Evolutionary conservation across 441 rosid species (phyloP).

Genomic region (Dalechampia spathulata): DNA sequence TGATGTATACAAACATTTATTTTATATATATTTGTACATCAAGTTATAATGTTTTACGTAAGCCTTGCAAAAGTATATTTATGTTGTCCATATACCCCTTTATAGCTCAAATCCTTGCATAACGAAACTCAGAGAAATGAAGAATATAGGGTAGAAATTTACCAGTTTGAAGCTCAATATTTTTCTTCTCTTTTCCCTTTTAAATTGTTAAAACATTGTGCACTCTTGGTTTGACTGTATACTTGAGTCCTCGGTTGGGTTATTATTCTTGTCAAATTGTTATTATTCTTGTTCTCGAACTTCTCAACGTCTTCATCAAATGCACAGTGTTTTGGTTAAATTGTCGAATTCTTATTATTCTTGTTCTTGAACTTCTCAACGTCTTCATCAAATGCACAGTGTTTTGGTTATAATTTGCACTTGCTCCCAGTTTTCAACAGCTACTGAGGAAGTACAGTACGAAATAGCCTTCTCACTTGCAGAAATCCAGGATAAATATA

Average conservation of each 20-base stretch:
- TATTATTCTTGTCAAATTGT: neutral
- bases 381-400: constrained; percentile 5
- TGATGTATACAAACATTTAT: too few species aligned
- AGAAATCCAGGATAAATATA: constrained; percentile 58
- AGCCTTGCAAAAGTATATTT: too few species aligned
- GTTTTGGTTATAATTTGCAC: constrained; percentile 9
- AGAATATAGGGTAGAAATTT: too few species aligned
- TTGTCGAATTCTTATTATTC: neutral
- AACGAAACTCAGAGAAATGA: too few species aligned
- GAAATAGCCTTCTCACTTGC: constrained; percentile 45
- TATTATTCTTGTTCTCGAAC: neutral
- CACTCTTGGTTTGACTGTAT: neutral
- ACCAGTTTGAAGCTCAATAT: too few species aligned
- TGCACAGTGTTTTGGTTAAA: constrained; percentile 10
- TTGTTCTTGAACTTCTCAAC: neutral
- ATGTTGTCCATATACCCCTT: too few species aligned
- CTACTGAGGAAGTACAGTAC: constrained; percentile 29
- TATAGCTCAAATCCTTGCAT: too few species aligned
- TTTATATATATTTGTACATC: too few species aligned
- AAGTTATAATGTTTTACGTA: too few species aligned
- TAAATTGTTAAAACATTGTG: neutral
- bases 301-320: constrained; percentile 2
- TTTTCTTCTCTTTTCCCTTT: neutral
- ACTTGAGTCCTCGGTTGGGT: neutral
- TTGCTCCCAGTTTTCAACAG: constrained; percentile 26